Evolutionary conservation across 164 flowering plant species (phyloP).

Genomic region (Vitis amurensis): DNA sequence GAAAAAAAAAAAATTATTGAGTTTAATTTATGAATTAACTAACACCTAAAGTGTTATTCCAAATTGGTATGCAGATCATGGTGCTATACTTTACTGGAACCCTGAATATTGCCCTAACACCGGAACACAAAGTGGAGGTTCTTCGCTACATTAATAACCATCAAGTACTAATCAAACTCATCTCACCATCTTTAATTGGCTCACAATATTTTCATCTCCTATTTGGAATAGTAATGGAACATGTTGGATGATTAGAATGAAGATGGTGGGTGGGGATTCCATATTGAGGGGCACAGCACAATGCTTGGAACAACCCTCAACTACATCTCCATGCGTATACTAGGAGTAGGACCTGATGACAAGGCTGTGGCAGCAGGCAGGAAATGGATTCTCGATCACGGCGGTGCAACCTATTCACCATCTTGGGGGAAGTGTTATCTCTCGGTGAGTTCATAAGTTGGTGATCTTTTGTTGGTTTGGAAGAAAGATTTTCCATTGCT

Average conservation of each 20-base stretch:
- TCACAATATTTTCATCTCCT: neutral
- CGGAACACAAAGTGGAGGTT: no score
- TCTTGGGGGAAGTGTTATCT: conserved; percentile 37
- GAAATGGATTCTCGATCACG: conserved; percentile 33
- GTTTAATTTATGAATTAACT: no score
- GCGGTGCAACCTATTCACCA: conserved; percentile 21
- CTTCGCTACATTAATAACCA: no score
- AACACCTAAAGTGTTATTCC: no score
- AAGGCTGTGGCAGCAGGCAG: conserved; percentile 22
- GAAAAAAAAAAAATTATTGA: no score
- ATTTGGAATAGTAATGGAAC: neutral
- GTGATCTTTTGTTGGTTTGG: no score
- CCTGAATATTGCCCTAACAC: no score
- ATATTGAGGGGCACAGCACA: conserved; percentile 32
- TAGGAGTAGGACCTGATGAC: conserved; percentile 30
- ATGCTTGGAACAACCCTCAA: conserved; percentile 32
- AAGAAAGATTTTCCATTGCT: no score
- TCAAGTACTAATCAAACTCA: no score
- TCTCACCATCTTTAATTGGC: neutral
- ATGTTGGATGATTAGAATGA: conserved; percentile 18
- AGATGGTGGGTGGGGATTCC: neutral
- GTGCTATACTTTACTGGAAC: no score
- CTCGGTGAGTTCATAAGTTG: conserved; percentile 13
- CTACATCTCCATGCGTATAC: conserved; percentile 27
- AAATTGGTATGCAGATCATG: no score